Percentiles rank a stretch among this genome's conserved stretches.
phyloP scores from a whole-genome alignment of 257 asterid genomes.

The Anisodus tanguticus region DNA sequence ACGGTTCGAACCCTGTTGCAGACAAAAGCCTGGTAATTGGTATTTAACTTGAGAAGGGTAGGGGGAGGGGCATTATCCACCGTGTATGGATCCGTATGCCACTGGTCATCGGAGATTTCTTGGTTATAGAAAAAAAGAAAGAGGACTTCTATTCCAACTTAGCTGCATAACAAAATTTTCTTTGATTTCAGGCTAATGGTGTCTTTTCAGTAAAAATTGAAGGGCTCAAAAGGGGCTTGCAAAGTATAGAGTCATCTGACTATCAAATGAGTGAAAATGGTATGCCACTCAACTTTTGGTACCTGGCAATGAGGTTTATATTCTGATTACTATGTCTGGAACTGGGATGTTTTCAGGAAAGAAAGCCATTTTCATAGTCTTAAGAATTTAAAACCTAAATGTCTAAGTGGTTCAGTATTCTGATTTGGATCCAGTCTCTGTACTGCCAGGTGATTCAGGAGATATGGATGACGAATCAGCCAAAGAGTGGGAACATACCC shows the following conservation, averaged over 20 bases:
- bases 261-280: conserved; percentile 93
- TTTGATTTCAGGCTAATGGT: conserved; percentile 55
- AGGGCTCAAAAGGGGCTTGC: conserved; percentile 90
- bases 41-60: background rate
- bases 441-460: conserved; percentile 72
- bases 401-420: conserved; percentile 28
- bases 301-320: background rate
- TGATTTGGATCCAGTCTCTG: background rate
- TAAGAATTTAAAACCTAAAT: background rate
- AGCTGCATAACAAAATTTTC: background rate
- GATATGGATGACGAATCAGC: conserved; percentile 89
- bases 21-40: background rate
- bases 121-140: background rate
- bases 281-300: conserved; percentile 42
- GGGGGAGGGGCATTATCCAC: background rate
- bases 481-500: conserved; percentile 95
- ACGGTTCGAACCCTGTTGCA: background rate
- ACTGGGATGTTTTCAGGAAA: conserved; percentile 21
- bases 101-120: background rate
- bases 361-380: conserved; percentile 8
- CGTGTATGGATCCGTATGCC: background rate
- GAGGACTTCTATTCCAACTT: background rate
- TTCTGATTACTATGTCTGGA: background rate
- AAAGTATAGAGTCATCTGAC: conserved; percentile 86
- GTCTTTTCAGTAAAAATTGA: conserved; percentile 65